phyloP scores from a whole-genome alignment of 1,284 basidiomycete species.

The Phellinidium pouzarii region DNA sequence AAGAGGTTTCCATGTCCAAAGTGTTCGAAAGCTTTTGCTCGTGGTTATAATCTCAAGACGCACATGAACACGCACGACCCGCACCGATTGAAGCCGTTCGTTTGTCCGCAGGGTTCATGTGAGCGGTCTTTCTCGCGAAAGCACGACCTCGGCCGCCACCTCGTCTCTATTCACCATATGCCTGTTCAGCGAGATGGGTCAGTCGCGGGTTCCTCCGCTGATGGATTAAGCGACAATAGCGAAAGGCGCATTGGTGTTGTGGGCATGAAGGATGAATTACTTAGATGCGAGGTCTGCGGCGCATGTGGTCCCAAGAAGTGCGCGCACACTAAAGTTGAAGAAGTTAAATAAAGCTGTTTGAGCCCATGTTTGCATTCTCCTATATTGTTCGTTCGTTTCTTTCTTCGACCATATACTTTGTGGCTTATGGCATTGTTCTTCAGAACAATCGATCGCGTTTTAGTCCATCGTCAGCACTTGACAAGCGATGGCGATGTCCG shows the following conservation, averaged over 20 bases:
- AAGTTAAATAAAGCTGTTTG: too few species aligned
- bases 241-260: slow-evolving; percentile 11
- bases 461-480: slow-evolving; percentile 3
- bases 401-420: too few species aligned
- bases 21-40: slow-evolving; percentile 75
- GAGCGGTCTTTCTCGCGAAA: slow-evolving; percentile 85
- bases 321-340: too few species aligned
- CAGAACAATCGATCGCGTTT: too few species aligned
- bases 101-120: slow-evolving; percentile 74
- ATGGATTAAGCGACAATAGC: too few species aligned
- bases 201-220: too few species aligned
- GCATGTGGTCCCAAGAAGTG: slow-evolving; percentile 51
- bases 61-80: slow-evolving; percentile 88
- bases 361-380: slow-evolving; percentile 20
- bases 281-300: slow-evolving; percentile 42
- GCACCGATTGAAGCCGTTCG: slow-evolving; percentile 76
- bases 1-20: slow-evolving; percentile 69
- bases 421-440: too few species aligned
- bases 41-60: slow-evolving; percentile 88
- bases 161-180: slow-evolving; percentile 77
- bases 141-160: slow-evolving; percentile 81
- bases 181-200: slow-evolving; percentile 53
- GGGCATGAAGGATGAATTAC: slow-evolving; percentile 7
- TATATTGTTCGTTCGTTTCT: background rate
- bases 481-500: slow-evolving; percentile 13